Percentiles rank a stretch among this genome's conserved stretches.
Evolutionary conservation across 345 rosid genomes (phyloP).

Genomic region (Jatropha curcas): DNA sequence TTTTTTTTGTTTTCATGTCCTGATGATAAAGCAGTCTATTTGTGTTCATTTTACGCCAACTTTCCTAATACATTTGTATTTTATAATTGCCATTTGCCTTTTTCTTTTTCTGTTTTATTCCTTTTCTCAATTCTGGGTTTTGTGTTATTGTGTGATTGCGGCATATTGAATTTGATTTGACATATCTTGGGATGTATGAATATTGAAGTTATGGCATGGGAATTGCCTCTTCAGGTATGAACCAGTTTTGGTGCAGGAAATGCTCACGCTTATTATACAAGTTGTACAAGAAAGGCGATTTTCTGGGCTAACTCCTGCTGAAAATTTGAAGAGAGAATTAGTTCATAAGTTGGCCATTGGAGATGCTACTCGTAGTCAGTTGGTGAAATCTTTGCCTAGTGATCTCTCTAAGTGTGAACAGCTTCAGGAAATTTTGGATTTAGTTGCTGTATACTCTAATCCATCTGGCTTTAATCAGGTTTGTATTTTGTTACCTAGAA

Average conservation of each 20-base stretch:
- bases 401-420: constrained; percentile 75
- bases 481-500: constrained; percentile 27
- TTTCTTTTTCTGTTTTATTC: neutral
- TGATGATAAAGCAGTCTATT: neutral
- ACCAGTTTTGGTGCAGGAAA: constrained; percentile 76
- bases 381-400: constrained; percentile 76
- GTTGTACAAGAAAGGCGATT: constrained; percentile 88
- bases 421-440: constrained; percentile 77
- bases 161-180: constrained; percentile 3
- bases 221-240: constrained; percentile 63
- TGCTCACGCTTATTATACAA: constrained; percentile 86
- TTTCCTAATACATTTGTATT: neutral
- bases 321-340: constrained; percentile 85
- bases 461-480: constrained; percentile 97
- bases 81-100: neutral
- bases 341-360: constrained; percentile 81
- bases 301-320: constrained; percentile 70
- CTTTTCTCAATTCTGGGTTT: neutral
- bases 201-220: constrained; percentile 20
- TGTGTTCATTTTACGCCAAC: neutral
- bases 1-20: too few relatives aligned
- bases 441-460: constrained; percentile 66
- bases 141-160: constrained; percentile 5
- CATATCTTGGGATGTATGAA: neutral
- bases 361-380: constrained; percentile 90